These are phyloP conservation scores for Heterobasidion occidentale DNA, from an alignment of 1,284 basidiomycete species.

Conservation along the genomic window DNA sequence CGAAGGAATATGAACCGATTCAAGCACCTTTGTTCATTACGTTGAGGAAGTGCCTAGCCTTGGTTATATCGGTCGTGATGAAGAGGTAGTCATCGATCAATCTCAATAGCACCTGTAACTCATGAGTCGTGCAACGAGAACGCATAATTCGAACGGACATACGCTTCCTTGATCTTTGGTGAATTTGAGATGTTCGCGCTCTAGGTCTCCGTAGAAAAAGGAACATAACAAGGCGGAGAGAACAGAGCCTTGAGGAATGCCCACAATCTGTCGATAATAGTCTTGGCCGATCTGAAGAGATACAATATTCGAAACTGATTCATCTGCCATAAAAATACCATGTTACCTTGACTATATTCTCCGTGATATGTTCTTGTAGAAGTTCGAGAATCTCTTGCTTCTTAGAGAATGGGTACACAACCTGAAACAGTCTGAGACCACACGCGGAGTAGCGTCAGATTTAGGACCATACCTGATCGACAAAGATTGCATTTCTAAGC, in stretches of 20 bases:
- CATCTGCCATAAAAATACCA: not conserved
- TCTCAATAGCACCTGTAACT: conserved; percentile 66
- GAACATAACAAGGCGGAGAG: conserved; percentile 87
- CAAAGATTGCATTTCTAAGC: conserved; percentile 75
- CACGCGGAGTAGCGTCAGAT: not conserved
- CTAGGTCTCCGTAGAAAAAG: conserved; percentile 91
- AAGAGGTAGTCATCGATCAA: conserved; percentile 94
- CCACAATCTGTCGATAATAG: conserved; percentile 81
- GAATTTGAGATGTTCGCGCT: conserved; percentile 55
- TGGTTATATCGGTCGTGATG: conserved; percentile 61
- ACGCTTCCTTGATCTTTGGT: conserved; percentile 57
- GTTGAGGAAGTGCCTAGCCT: conserved; percentile 68
- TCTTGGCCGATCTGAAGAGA: conserved; percentile 59
- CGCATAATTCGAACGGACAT: conserved; percentile 17
- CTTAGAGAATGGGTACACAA: conserved; percentile 51
- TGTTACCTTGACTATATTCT: conserved; percentile 76
- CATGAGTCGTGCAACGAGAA: not conserved
- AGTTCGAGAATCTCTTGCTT: conserved; percentile 62
- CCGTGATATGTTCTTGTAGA: conserved; percentile 83
- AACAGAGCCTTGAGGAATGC: conserved; percentile 95
- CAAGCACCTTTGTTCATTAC: conserved; percentile 71
- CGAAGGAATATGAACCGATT: not conserved
- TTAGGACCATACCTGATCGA: conserved; percentile 60
- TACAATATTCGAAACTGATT: not conserved
- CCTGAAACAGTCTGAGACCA: conserved; percentile 23